Evolutionary conservation across 2,329 filamentous ascomycete genomes (phyloP), one percentile per base, ranked within the genome.

Genomic region (Scolecobasidium constrictum): DNA sequence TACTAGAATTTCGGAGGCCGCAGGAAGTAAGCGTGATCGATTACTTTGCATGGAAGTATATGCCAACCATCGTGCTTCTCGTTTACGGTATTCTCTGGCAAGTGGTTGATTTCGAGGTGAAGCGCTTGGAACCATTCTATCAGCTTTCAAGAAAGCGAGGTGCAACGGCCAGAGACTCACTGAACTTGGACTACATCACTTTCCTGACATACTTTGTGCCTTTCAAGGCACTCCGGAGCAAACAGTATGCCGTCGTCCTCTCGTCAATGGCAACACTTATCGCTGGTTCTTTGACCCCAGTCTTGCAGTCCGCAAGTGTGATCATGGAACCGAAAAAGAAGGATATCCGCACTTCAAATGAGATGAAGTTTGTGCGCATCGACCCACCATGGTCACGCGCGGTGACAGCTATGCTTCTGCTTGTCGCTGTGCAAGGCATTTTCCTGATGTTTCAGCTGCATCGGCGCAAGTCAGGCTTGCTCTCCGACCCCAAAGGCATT

Each of bases 101-200:
- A 45, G 65, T 70, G 46, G 61, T 65, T 20, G 67, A 71, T 46
- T 71, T 66, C 39, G 67, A 71, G 31, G 65, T 69, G 37, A 68
- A 69, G 48, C 63, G 67, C n/a, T 50, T 71, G 21, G 67, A 71
- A 45, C 67, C 67, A 4, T 71, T 63, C 46, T 71, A 70, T 46
- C 67, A 63, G 34, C 49, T 63, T 3, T 66, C 53, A 38, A 56
- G 53, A 43, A 57, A 49, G 41, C 53, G 50, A 16, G 56, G 57
- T 44, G 63, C 56, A 44, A 66, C 53, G 13, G 52, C 66, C 11
- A 56, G 52, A 11, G 59, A 60, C 53, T 83, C 78, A 0, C 72
- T 86, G 53, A 86, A 85, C 48, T 79, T 83, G 47, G 79, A 85
- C 56, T 86, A 86, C 46, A 69, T 83, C 35, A 84, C 81, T 4